Percentiles rank a stretch among this genome's conserved stretches.
Evolutionary conservation across 2,329 filamentous ascomycete genomes (phyloP).

Genomic region (Neonectria punicea): DNA sequence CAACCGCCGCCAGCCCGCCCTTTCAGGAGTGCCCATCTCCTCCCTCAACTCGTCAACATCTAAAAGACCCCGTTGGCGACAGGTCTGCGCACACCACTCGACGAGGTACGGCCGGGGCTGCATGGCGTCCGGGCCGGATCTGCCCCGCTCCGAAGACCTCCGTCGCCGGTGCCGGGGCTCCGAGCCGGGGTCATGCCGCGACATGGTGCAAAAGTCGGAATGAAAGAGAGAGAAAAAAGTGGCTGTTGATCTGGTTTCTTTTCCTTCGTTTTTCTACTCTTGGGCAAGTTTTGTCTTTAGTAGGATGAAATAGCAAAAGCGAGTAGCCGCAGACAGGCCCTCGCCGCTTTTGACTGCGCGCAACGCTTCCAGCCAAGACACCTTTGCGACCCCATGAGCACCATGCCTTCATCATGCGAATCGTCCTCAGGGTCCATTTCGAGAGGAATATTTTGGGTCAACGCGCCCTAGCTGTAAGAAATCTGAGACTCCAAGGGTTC

Average conservation of each 20-base stretch:
- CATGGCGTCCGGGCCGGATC: slow-evolving; percentile 13
- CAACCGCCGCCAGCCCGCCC: slow-evolving; percentile 35
- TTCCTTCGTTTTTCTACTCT: not conserved
- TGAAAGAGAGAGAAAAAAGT: not conserved
- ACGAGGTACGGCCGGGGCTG: slow-evolving; percentile 35
- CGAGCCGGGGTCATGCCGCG: slow-evolving; percentile 29
- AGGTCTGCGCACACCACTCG: slow-evolving; percentile 38
- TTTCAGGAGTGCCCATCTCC: slow-evolving; percentile 31
- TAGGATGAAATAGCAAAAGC: not conserved
- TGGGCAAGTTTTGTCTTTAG: not conserved
- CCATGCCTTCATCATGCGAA: slow-evolving; percentile 35
- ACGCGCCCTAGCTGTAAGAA: not conserved
- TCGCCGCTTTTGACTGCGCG: slow-evolving; percentile 32
- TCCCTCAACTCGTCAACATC: slow-evolving; percentile 32
- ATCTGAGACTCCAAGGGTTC: slow-evolving; percentile 25
- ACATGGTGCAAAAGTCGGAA: slow-evolving; percentile 22
- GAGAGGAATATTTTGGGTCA: slow-evolving; percentile 18
- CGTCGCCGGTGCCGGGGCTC: slow-evolving; percentile 34
- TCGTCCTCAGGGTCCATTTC: slow-evolving; percentile 19
- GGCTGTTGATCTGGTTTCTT: not conserved
- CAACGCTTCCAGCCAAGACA: slow-evolving; percentile 7
- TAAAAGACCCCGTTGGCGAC: slow-evolving; percentile 32
- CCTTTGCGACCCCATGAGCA: slow-evolving; percentile 34
- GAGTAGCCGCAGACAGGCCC: slow-evolving; percentile 3
- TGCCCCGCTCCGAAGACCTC: slow-evolving; percentile 36